These are phyloP conservation scores for Fusarium incarnatum DNA, from an alignment of 2,329 filamentous ascomycete genomes.

Conservation along the genomic window DNA sequence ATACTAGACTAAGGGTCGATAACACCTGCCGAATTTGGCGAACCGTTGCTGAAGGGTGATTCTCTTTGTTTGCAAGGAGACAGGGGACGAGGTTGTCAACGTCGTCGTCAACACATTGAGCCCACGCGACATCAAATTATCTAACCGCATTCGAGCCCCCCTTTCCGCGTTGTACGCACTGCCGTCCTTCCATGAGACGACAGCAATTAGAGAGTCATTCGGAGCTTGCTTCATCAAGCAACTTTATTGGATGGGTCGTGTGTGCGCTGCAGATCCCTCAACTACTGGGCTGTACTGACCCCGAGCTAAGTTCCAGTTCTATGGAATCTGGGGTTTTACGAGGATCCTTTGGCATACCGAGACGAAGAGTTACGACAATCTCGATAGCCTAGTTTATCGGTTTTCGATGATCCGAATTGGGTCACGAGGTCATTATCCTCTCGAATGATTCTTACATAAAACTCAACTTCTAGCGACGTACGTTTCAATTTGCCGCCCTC, in stretches of 20 bases:
- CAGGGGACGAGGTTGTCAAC: background rate
- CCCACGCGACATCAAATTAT: background rate
- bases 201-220: background rate
- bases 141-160: background rate
- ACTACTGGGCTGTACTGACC: background rate
- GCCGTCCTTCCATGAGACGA: background rate
- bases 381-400: background rate
- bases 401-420: background rate
- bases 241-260: slow-evolving; percentile 16
- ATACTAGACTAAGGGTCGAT: background rate
- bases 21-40: slow-evolving; percentile 30
- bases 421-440: background rate
- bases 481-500: slow-evolving; percentile 21
- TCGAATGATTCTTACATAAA: slow-evolving; percentile 5
- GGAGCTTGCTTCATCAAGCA: background rate
- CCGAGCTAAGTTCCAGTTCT: slow-evolving; percentile 14
- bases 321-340: slow-evolving; percentile 26
- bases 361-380: background rate
- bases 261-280: slow-evolving; percentile 15
- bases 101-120: background rate
- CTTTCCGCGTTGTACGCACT: background rate
- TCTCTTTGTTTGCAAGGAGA: background rate
- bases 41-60: background rate
- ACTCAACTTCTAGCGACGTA: background rate
- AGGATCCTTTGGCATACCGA: background rate